phyloP scores from a whole-genome alignment of 345 rosid species.

The Hirschfeldia incana region DNA sequence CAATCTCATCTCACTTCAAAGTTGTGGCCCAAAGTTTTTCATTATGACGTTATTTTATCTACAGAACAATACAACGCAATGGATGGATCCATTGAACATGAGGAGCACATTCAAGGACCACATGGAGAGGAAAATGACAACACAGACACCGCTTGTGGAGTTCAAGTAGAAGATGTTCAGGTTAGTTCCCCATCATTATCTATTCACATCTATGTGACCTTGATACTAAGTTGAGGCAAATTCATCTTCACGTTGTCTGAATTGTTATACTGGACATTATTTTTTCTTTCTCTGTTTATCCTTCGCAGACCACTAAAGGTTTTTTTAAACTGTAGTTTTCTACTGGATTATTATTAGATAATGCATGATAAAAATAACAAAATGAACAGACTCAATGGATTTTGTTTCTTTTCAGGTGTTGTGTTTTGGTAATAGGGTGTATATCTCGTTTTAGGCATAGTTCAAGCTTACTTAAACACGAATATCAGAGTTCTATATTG shows the following conservation, averaged over 20 bases:
- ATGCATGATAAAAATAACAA: constrained; percentile 1
- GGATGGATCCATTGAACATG: constrained; percentile 36
- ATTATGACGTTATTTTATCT: constrained; percentile 13
- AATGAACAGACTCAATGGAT: constrained; percentile 3
- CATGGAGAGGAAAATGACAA: constrained; percentile 38
- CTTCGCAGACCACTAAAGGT: background rate
- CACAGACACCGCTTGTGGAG: constrained; percentile 20
- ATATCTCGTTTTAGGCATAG: constrained; percentile 1
- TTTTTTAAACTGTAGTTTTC: background rate
- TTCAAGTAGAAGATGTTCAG: constrained; percentile 26
- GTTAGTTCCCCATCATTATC: constrained; percentile 26
- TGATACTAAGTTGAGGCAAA: constrained; percentile 1
- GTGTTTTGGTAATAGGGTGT: background rate
- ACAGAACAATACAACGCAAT: constrained; percentile 42
- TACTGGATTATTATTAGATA: background rate
- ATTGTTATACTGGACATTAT: constrained; percentile 1
- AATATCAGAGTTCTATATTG: constrained; percentile 4
- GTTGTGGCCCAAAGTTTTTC: background rate
- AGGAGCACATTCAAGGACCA: constrained; percentile 37
- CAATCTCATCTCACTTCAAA: background rate
- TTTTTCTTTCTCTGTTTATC: background rate
- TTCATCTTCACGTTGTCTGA: constrained; percentile 18
- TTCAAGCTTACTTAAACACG: constrained; percentile 9
- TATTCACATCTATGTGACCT: constrained; percentile 10
- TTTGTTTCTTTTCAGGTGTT: background rate